A percentile compares a stretch with the other conserved stretches of the same genome.
phyloP scores from a whole-genome alignment of 257 asterid genomes.

The Rubia yunnanensis region DNA sequence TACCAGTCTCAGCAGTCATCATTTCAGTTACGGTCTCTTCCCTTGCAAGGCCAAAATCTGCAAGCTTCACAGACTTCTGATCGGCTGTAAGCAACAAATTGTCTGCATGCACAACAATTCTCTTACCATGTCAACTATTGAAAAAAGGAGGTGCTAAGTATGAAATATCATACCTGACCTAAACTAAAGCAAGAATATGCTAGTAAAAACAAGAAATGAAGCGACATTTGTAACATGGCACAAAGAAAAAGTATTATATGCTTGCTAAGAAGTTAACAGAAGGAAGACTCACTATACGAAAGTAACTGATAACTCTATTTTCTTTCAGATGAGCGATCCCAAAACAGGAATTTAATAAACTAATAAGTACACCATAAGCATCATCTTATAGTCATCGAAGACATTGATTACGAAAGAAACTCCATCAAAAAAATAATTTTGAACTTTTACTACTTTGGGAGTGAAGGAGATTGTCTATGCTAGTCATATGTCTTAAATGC shows the following conservation, averaged over 20 bases:
- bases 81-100: constrained; percentile 88
- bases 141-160: neutral
- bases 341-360: neutral
- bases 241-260: neutral
- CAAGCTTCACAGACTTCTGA: constrained; percentile 90
- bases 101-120: constrained; percentile 52
- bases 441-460: neutral
- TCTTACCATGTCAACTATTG: constrained; percentile 18
- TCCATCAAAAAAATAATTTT: neutral
- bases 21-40: constrained; percentile 94
- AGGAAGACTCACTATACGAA: neutral
- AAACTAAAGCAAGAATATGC: neutral
- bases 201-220: neutral
- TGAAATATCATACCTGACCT: neutral
- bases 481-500: constrained; percentile 2
- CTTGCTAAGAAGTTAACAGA: constrained; percentile 5
- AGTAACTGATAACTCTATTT: neutral
- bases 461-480: constrained; percentile 2
- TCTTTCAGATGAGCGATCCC: neutral
- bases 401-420: neutral
- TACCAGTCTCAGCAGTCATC: constrained; percentile 99
- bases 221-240: constrained; percentile 5
- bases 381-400: neutral
- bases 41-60: constrained; percentile 99
- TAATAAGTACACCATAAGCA: neutral